phyloP scores from a whole-genome alignment of 495 filamentous ascomycete species.

The Annulohypoxylon nitens region DNA sequence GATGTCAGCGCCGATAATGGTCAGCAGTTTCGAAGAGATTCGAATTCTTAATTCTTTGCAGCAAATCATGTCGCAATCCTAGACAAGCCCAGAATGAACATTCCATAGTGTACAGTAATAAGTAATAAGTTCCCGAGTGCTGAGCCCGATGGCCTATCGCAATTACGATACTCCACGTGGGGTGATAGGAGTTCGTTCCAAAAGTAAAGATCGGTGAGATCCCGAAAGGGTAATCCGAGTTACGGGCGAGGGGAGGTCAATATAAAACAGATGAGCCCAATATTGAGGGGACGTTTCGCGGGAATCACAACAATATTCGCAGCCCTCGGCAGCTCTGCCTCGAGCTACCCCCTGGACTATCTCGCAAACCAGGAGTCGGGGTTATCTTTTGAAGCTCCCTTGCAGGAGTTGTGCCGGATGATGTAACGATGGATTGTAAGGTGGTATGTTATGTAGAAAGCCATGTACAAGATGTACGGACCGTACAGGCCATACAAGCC shows the following conservation, averaged over 20 bases:
- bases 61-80: slow-evolving; percentile 24
- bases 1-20: slow-evolving; percentile 11
- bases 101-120: slow-evolving; percentile 14
- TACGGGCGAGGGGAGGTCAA: slow-evolving; percentile 32
- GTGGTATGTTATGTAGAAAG: slow-evolving; percentile 31
- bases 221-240: slow-evolving; percentile 39
- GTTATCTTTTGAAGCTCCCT: slow-evolving; percentile 43
- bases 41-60: background rate
- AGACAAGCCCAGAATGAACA: slow-evolving; percentile 31
- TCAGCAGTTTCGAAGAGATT: slow-evolving; percentile 21
- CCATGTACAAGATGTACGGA: slow-evolving; percentile 11
- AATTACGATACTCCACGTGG: slow-evolving; percentile 39
- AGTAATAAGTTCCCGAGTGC: slow-evolving; percentile 8
- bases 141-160: slow-evolving; percentile 32
- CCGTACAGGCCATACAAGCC: slow-evolving; percentile 17
- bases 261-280: slow-evolving; percentile 47
- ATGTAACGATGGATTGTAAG: slow-evolving; percentile 46
- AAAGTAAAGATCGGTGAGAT: slow-evolving; percentile 26
- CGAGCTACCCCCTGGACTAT: slow-evolving; percentile 6
- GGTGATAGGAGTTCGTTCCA: slow-evolving; percentile 38
- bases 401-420: slow-evolving; percentile 41
- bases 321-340: slow-evolving; percentile 39
- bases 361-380: slow-evolving; percentile 29
- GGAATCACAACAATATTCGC: slow-evolving; percentile 22
- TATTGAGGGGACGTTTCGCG: slow-evolving; percentile 38